Evolutionary conservation across 192 early-diverging fungal species (phyloP).

Genomic region (Phycomyces blakesleeanus): DNA sequence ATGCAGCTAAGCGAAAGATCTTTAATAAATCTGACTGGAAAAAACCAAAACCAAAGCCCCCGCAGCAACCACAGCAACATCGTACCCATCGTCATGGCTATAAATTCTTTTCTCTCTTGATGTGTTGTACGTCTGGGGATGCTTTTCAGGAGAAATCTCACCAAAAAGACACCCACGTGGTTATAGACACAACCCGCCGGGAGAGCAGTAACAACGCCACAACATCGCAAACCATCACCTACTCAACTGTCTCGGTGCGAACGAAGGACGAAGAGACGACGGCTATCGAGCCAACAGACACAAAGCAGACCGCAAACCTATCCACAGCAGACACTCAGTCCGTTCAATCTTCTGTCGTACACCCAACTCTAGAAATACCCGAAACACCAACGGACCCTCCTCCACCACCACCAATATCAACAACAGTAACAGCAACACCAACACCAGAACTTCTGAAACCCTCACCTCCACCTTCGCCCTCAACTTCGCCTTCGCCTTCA

Average conservation of each 20-base stretch:
- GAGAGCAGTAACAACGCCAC: conserved; percentile 14
- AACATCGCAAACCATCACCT: conserved; percentile 16
- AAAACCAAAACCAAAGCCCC: neutral
- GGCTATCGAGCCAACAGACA: neutral
- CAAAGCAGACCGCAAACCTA: neutral
- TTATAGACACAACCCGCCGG: neutral
- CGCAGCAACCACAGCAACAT: neutral
- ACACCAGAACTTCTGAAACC: too few species aligned
- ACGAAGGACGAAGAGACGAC: conserved; percentile 7
- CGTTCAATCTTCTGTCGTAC: too few species aligned
- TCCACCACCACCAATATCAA: too few species aligned
- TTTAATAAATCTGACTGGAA: neutral
- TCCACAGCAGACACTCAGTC: neutral
- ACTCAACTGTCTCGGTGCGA: conserved; percentile 9
- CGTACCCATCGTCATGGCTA: neutral
- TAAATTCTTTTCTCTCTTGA: neutral
- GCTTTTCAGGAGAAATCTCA: neutral
- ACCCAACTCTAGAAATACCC: too few species aligned
- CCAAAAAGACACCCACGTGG: neutral
- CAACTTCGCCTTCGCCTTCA: neutral
- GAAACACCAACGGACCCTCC: too few species aligned
- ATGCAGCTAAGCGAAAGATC: conserved; percentile 6
- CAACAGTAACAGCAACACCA: too few species aligned
- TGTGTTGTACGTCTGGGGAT: neutral
- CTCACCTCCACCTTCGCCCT: neutral